Conservation (phyloP, 352 stramenopile species). For the Phytophthora uliginosa region DNA sequence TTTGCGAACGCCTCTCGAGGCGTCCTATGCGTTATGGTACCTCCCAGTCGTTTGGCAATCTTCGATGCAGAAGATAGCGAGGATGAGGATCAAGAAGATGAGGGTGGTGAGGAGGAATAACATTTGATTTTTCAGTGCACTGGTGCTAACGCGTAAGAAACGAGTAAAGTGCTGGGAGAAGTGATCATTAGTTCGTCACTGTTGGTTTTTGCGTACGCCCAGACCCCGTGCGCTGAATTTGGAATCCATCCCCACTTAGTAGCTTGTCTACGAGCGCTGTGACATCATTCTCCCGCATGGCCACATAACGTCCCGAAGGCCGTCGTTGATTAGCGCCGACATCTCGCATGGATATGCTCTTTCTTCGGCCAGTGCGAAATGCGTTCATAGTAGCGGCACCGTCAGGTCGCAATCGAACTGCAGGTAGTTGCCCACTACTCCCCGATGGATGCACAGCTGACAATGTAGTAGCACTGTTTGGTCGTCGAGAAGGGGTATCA, state of each 20-base stretch:
- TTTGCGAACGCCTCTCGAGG: constrained; percentile 64
- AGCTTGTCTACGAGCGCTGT: constrained; percentile 63
- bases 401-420: constrained; percentile 2
- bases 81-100: constrained; percentile 48
- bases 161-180: background rate
- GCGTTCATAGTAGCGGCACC: background rate
- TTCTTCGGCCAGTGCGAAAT: constrained; percentile 13
- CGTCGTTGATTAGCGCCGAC: constrained; percentile 10
- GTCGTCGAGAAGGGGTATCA: constrained; percentile 1
- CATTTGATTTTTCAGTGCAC: constrained; percentile 23
- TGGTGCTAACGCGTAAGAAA: constrained; percentile 13
- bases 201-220: constrained; percentile 21
- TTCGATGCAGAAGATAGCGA: constrained; percentile 73
- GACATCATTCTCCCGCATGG: constrained; percentile 27
- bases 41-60: constrained; percentile 49
- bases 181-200: constrained; percentile 24
- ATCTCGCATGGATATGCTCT: constrained; percentile 22
- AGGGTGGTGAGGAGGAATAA: constrained; percentile 33
- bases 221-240: constrained; percentile 35
- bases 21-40: constrained; percentile 55
- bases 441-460: constrained; percentile 28
- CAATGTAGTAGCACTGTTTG: constrained; percentile 32
- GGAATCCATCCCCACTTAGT: constrained; percentile 62
- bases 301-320: constrained; percentile 25
- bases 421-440: background rate